Conservation (phyloP, 768 basidiomycete genomes). For the Hericium rajendrae region DNA sequence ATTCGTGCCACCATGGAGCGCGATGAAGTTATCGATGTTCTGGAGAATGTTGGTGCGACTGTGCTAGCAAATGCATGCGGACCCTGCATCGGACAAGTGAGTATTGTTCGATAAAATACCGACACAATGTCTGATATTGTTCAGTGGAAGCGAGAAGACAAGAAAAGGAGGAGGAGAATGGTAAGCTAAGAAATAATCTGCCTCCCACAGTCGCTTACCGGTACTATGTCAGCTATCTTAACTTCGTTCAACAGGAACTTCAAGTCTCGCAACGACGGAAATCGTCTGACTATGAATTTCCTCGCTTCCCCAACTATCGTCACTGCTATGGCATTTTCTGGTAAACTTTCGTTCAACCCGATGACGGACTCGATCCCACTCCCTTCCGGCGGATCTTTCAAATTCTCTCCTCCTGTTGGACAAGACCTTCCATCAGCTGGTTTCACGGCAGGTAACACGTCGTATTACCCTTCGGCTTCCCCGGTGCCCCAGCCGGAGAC, state of each 20-base stretch:
- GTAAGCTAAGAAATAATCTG: constrained; percentile 29
- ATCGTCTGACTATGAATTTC: constrained; percentile 93
- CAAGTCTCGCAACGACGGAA: constrained; percentile 96
- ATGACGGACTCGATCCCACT: constrained; percentile 61
- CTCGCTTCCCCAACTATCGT: constrained; percentile 94
- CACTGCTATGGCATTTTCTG: constrained; percentile 95
- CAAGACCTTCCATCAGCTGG: constrained; percentile 77
- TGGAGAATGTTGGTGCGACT: constrained; percentile 86
- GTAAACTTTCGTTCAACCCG: constrained; percentile 90
- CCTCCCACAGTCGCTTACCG: constrained; percentile 6
- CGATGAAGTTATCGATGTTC: constrained; percentile 71
- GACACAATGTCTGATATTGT: background rate
- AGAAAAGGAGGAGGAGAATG: constrained; percentile 86
- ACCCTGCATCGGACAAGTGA: constrained; percentile 92
- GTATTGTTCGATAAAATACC: background rate
- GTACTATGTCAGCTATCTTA: constrained; percentile 58
- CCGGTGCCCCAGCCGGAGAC: constrained; percentile 73
- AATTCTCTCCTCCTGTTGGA: constrained; percentile 76
- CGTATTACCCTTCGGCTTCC: constrained; percentile 67
- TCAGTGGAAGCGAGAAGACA: constrained; percentile 89
- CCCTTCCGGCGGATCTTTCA: constrained; percentile 70
- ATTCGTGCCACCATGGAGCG: constrained; percentile 97
- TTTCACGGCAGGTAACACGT: constrained; percentile 64
- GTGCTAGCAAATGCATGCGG: constrained; percentile 98
- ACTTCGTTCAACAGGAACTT: constrained; percentile 97